phyloP scores from a whole-genome alignment of 768 basidiomycete genomes.

The Lanmaoa pseudosensibilis region DNA sequence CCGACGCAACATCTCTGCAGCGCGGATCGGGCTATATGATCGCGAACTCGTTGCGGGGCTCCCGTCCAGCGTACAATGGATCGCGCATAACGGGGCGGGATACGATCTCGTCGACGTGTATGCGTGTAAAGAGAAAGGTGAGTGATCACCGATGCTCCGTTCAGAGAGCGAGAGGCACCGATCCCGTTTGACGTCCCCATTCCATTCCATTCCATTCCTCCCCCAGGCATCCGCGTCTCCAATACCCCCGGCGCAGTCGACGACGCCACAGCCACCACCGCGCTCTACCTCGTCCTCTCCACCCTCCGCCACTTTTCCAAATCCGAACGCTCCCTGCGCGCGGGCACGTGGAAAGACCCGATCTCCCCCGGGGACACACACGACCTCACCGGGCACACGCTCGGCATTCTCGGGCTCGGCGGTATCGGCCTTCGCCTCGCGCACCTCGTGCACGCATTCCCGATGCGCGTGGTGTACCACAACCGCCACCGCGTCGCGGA shows the following conservation, averaged over 20 bases:
- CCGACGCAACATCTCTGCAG: constrained; percentile 45
- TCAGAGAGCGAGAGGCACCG: neutral
- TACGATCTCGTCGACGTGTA: constrained; percentile 81
- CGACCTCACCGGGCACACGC: constrained; percentile 66
- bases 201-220: too few species aligned
- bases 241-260: constrained; percentile 91
- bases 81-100: constrained; percentile 86
- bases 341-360: constrained; percentile 59
- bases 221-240: constrained; percentile 64
- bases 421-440: constrained; percentile 75
- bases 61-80: constrained; percentile 69
- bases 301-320: constrained; percentile 70
- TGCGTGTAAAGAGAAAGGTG: constrained; percentile 72
- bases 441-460: constrained; percentile 73
- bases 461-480: constrained; percentile 88
- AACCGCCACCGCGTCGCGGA: constrained; percentile 55
- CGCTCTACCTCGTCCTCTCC: constrained; percentile 79
- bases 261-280: constrained; percentile 89
- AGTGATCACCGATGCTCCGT: constrained; percentile 27
- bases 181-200: too few species aligned
- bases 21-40: constrained; percentile 50
- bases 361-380: constrained; percentile 49
- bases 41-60: constrained; percentile 56
- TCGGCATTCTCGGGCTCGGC: constrained; percentile 74
- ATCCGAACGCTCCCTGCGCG: constrained; percentile 53